phyloP scores from a whole-genome alignment of 139 green algal genomes.

The Raphidocelis subcapitata region DNA sequence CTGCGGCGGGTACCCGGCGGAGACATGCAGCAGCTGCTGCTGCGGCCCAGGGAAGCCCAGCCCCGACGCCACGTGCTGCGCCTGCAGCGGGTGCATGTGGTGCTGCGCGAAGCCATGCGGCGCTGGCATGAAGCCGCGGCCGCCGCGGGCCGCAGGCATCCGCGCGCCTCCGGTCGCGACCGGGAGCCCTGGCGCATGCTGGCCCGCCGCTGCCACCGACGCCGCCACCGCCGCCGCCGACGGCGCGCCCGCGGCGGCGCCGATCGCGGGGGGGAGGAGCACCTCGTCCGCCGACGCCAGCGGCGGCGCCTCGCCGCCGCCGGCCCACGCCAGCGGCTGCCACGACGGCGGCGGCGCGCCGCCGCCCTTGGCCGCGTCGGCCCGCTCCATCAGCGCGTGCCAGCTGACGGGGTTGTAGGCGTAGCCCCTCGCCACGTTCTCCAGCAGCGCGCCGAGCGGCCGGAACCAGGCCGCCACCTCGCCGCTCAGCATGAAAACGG shows the following conservation, averaged over 20 bases:
- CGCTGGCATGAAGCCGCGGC: too few species aligned
- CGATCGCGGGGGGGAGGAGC: not conserved
- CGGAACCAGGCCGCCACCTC: conserved; percentile 20
- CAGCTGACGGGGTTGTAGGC: conserved; percentile 22
- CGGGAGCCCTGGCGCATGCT: too few species aligned
- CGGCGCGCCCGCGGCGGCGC: not conserved
- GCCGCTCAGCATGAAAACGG: conserved; percentile 10
- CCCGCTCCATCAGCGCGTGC: not conserved
- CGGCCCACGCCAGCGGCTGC: conserved; percentile 8
- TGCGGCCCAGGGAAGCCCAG: not conserved
- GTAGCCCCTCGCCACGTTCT: conserved; percentile 12
- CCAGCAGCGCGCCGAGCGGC: conserved; percentile 12
- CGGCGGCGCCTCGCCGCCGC: not conserved
- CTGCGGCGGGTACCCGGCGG: not conserved
- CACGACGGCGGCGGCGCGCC: not conserved
- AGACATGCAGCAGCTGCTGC: not conserved
- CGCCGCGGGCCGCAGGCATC: not conserved
- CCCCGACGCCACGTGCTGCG: not conserved
- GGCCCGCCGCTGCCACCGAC: too few species aligned
- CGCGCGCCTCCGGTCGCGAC: too few species aligned
- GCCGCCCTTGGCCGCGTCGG: not conserved
- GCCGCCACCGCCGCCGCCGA: not conserved
- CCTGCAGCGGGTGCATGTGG: not conserved
- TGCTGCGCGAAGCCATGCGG: too few species aligned
- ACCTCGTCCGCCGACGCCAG: not conserved